These are phyloP conservation scores for Lentithecium fluviatile DNA, from an alignment of 495 filamentous ascomycete genomes.

Conservation along the genomic window DNA sequence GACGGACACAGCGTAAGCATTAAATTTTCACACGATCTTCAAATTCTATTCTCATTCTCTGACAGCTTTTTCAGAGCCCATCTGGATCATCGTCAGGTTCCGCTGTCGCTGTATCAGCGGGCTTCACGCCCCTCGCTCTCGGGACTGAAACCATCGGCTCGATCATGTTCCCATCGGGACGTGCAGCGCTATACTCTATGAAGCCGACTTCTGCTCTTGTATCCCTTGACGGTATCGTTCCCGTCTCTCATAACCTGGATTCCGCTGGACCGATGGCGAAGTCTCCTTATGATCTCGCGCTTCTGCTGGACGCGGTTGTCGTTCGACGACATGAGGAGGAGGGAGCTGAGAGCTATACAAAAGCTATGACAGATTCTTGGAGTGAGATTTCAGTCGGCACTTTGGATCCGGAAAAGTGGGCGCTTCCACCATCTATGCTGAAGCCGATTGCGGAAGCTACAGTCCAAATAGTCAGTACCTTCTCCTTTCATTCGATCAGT, in stretches of 20 bases:
- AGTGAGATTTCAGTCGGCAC: background rate
- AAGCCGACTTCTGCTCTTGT: conserved; percentile 3
- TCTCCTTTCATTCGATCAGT: too few species aligned
- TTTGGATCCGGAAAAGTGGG: background rate
- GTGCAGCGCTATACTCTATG: conserved; percentile 13
- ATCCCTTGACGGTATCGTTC: background rate
- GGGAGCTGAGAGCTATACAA: background rate
- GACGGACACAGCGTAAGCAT: conserved; percentile 11
- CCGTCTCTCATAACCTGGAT: conserved; percentile 36
- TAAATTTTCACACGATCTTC: background rate
- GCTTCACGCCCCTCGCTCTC: conserved; percentile 10
- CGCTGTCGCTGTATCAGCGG: conserved; percentile 11
- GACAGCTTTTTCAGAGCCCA: conserved; percentile 9
- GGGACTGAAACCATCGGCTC: conserved; percentile 19
- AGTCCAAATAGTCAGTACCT: background rate
- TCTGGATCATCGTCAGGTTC: conserved; percentile 17
- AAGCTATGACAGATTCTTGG: background rate
- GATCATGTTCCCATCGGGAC: background rate
- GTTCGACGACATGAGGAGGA: background rate
- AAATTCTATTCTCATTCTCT: background rate
- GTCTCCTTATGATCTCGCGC: conserved; percentile 33
- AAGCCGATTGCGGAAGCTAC: background rate
- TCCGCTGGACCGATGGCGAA: conserved; percentile 44
- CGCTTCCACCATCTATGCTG: background rate
- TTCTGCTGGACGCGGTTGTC: conserved; percentile 34